These are phyloP conservation scores for Fusarium cicatricum DNA, from an alignment of 2,329 filamentous ascomycete species.

Conservation along the genomic window DNA sequence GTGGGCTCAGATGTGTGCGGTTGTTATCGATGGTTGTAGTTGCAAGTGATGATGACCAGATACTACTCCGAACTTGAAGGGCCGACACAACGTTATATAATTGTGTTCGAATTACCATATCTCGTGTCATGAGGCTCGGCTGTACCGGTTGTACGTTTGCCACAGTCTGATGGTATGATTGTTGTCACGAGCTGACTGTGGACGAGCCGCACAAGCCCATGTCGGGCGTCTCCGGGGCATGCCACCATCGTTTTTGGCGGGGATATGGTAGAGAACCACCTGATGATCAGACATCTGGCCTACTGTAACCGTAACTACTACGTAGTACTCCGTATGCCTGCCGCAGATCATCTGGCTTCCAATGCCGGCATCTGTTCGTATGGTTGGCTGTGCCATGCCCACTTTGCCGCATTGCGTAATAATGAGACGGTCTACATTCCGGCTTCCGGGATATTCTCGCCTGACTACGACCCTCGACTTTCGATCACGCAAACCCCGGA, in stretches of 20 bases:
- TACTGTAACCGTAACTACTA: too few relatives aligned
- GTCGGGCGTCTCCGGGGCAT: slow-evolving; percentile 28
- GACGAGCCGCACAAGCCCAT: slow-evolving; percentile 20
- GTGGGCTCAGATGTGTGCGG: background rate
- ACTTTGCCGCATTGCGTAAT: slow-evolving; percentile 3
- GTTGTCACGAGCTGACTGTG: slow-evolving; percentile 17
- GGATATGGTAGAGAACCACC: too few relatives aligned
- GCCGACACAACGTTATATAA: slow-evolving; percentile 29
- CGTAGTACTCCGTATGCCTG: too few relatives aligned
- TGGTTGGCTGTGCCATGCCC: background rate
- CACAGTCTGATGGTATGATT: slow-evolving; percentile 37
- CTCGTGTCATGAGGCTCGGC: slow-evolving; percentile 8
- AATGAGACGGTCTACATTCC: slow-evolving; percentile 8
- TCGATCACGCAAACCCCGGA: too few relatives aligned
- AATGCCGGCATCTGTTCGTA: slow-evolving; percentile 13
- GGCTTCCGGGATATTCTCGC: slow-evolving; percentile 35
- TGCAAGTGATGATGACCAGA: slow-evolving; percentile 5
- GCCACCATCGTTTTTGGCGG: too few relatives aligned
- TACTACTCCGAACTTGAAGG: background rate
- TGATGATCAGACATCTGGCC: slow-evolving; percentile 11
- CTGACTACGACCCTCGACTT: background rate
- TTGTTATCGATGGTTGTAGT: background rate
- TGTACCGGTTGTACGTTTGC: slow-evolving; percentile 33
- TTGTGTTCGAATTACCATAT: background rate
- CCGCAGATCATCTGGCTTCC: slow-evolving; percentile 1